Conservation (phyloP, 164 flowering plant genomes). For the Sedum album region DNA sequence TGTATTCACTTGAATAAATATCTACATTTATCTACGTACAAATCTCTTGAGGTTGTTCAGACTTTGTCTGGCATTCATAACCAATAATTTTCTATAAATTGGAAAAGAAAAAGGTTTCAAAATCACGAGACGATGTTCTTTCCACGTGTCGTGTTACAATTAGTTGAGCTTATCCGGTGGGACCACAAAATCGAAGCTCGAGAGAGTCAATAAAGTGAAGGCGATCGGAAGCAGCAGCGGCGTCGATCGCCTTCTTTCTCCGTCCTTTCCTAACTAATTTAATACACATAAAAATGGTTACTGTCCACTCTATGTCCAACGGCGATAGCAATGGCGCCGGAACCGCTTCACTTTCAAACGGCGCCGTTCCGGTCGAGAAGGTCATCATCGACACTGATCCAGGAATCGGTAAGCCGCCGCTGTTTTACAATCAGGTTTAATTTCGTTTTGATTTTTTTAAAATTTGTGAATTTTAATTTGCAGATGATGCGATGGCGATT, state of each 20-base stretch:
- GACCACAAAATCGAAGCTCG: too few relatives aligned
- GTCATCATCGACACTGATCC: too few relatives aligned
- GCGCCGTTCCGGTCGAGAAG: constrained; percentile 24
- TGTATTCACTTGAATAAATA: too few relatives aligned
- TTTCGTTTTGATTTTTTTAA: neutral
- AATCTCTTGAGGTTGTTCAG: too few relatives aligned
- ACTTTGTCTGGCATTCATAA: too few relatives aligned
- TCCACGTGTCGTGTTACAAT: too few relatives aligned
- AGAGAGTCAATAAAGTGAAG: neutral
- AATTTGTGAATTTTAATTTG: neutral
- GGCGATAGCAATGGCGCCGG: constrained; percentile 11
- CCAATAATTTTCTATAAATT: too few relatives aligned
- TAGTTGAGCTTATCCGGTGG: too few relatives aligned
- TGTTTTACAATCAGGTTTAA: neutral
- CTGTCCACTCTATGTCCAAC: constrained; percentile 9
- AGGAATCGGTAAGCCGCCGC: constrained; percentile 51
- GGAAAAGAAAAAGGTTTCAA: too few relatives aligned
- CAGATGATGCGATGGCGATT: constrained; percentile 95
- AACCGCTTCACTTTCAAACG: neutral
- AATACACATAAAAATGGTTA: constrained; percentile 10
- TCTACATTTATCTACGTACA: too few relatives aligned
- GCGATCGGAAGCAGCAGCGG: neutral
- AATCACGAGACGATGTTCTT: too few relatives aligned
- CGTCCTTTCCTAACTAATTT: neutral
- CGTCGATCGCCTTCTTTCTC: constrained; percentile 3